Evolutionary conservation across 139 green algal species (phyloP).

Genomic region (Spirogloea muscicola): DNA sequence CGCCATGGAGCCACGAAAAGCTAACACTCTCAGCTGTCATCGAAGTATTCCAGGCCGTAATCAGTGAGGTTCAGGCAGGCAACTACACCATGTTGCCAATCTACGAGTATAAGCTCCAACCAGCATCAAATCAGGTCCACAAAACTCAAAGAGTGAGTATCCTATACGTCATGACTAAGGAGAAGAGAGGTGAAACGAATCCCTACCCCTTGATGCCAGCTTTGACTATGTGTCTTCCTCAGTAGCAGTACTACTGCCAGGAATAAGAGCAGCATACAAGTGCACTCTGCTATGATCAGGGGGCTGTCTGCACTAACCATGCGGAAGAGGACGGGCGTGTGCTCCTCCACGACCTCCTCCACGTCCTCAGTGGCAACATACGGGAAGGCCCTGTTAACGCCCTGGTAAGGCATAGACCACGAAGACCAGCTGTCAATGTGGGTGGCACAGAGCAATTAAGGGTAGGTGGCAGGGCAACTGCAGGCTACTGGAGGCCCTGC

Average conservation of each 20-base stretch:
- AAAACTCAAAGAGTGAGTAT: neutral
- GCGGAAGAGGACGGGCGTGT: conserved; percentile 77
- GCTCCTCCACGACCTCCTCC: conserved; percentile 63
- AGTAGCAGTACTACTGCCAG: neutral
- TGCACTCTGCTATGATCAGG: neutral
- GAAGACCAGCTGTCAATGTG: neutral
- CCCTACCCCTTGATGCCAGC: neutral
- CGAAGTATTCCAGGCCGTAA: neutral
- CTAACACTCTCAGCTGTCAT: neutral
- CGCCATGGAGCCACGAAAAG: neutral
- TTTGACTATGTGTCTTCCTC: neutral
- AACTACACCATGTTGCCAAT: neutral
- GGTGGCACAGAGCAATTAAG: neutral
- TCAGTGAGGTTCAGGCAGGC: neutral
- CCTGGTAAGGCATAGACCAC: conserved; percentile 40
- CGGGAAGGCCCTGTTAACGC: conserved; percentile 88
- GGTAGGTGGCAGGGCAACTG: neutral
- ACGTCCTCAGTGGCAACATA: conserved; percentile 67
- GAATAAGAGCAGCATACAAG: too few species aligned
- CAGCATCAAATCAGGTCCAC: neutral
- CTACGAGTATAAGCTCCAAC: neutral
- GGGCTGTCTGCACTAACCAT: conserved; percentile 35
- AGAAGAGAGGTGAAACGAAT: neutral
- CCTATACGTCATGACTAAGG: neutral
- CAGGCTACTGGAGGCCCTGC: neutral